phyloP scores from a whole-genome alignment of 345 rosid genomes.

The Crucihimalaya himalaica region DNA sequence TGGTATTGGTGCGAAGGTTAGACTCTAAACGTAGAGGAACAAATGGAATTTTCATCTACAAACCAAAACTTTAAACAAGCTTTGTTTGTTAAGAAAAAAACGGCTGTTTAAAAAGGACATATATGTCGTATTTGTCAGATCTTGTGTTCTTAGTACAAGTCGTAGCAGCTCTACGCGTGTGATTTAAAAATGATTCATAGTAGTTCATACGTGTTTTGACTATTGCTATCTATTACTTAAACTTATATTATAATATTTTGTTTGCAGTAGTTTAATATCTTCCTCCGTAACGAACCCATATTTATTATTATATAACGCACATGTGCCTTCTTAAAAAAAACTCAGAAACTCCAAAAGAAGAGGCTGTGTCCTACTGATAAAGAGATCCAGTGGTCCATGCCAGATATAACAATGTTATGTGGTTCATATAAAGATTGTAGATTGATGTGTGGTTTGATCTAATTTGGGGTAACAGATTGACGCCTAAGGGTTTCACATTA shows the following conservation, averaged over 20 bases:
- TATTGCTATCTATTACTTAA: neutral
- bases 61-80: neutral
- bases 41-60: neutral
- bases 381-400: slow-evolving; percentile 18
- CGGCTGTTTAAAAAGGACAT: slow-evolving; percentile 26
- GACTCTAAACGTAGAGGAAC: neutral
- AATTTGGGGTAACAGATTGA: slow-evolving; percentile 14
- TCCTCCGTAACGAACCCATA: neutral
- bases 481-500: slow-evolving; percentile 31
- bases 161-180: slow-evolving; percentile 36
- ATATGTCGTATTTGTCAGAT: slow-evolving; percentile 12
- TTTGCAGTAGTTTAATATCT: neutral
- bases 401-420: slow-evolving; percentile 12
- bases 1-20: neutral
- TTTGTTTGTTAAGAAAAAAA: neutral
- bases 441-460: neutral
- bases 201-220: slow-evolving; percentile 39
- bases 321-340: slow-evolving; percentile 1
- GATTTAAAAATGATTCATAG: slow-evolving; percentile 7
- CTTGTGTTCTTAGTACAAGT: slow-evolving; percentile 33
- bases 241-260: neutral
- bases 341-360: neutral
- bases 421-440: neutral
- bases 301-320: slow-evolving; percentile 21
- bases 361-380: slow-evolving; percentile 1